A percentile compares a stretch with the other conserved stretches of the same genome.
These are phyloP conservation scores for Eucalyptus dawsonii DNA, from an alignment of 345 rosid species.

Conservation along the genomic window DNA sequence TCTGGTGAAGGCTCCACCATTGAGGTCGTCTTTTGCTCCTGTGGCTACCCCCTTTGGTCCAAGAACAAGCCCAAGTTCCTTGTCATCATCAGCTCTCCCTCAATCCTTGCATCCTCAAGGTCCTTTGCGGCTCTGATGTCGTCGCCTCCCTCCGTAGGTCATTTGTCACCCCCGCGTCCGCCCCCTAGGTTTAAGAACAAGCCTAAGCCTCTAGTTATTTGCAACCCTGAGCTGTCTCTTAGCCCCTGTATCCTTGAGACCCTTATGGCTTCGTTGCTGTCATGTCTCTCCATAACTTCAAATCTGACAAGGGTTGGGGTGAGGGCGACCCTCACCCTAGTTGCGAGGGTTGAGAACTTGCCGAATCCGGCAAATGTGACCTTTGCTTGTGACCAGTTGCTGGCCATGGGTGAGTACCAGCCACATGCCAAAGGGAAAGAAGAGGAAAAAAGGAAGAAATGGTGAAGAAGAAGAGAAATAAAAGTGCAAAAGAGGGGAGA, in stretches of 20 bases:
- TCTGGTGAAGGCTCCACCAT: background rate
- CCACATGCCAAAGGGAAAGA: too few species aligned
- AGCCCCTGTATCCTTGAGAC: background rate
- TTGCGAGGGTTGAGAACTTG: background rate
- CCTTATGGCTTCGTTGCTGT: fast-evolving
- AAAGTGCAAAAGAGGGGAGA: too few species aligned
- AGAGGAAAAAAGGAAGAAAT: too few species aligned
- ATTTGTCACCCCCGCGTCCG: fast-evolving
- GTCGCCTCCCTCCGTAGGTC: background rate
- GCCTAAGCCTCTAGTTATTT: background rate
- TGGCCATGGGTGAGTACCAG: too few species aligned
- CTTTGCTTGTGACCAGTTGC: too few species aligned
- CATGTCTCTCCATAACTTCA: background rate
- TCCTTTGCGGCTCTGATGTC: too few species aligned
- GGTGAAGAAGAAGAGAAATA: too few species aligned
- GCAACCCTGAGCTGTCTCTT: too few species aligned
- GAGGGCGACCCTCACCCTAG: background rate
- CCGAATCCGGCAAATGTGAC: fast-evolving
- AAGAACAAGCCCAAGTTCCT: too few species aligned
- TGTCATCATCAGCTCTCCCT: too few species aligned
- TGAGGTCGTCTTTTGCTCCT: background rate
- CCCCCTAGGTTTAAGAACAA: background rate
- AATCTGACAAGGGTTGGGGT: background rate
- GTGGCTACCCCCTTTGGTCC: too few species aligned
- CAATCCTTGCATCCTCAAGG: too few species aligned